These are phyloP conservation scores for Dunaliella primolecta DNA, from an alignment of 139 green algal species.

Conservation along the genomic window DNA sequence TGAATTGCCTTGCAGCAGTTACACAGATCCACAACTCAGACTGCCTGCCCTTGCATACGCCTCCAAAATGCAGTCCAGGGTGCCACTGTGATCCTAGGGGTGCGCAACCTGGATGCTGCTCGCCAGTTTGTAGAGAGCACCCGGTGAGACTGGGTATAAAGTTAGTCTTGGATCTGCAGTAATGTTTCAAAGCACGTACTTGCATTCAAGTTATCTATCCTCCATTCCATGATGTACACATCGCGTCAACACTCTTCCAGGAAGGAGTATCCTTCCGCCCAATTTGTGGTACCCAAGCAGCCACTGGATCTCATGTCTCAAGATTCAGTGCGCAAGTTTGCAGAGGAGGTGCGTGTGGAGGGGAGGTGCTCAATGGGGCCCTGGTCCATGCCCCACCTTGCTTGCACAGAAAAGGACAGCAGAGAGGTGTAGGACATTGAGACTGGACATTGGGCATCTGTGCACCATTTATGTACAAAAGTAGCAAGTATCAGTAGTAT, in stretches of 20 bases:
- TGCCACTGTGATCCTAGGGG: conserved; percentile 55
- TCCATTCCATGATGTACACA: too few species aligned
- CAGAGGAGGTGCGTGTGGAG: conserved; percentile 12
- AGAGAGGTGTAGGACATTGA: neutral
- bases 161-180: too few species aligned
- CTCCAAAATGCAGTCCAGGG: conserved; percentile 41
- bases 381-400: neutral
- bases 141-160: too few species aligned
- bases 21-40: too few species aligned
- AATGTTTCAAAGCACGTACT: conserved; percentile 37
- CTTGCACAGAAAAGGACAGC: neutral
- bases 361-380: too few species aligned
- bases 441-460: neutral
- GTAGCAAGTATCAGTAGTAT: neutral
- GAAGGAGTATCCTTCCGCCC: conserved; percentile 17
- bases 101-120: conserved; percentile 45
- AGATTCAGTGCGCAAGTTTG: conserved; percentile 52
- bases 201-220: conserved; percentile 3
- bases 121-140: conserved; percentile 31
- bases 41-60: too few species aligned
- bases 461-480: neutral
- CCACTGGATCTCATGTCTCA: conserved; percentile 49
- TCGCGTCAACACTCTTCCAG: too few species aligned
- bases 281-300: conserved; percentile 41
- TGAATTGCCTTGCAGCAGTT: too few species aligned